These are phyloP conservation scores for Phanerochaete sordida DNA, from an alignment of 768 basidiomycete genomes.

Conservation along the genomic window DNA sequence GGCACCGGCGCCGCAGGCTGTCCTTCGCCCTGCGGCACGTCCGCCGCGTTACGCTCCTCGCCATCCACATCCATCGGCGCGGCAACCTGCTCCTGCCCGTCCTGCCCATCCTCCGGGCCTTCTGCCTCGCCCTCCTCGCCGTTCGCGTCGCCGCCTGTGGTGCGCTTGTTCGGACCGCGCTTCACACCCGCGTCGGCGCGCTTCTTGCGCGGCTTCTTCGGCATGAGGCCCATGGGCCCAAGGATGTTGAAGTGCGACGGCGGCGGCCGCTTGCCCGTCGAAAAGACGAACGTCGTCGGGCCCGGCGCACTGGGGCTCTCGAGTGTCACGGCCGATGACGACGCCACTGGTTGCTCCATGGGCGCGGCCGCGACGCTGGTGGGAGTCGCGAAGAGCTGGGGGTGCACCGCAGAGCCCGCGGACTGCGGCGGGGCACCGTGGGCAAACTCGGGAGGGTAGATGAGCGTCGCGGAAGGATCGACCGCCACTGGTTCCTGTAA, in stretches of 20 bases:
- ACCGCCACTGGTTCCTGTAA: not conserved
- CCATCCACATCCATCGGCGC: not conserved
- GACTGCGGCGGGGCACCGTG: not conserved
- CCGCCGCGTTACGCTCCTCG: not conserved
- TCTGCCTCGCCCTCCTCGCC: not conserved
- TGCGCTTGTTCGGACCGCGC: conserved; percentile 3
- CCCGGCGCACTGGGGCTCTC: not conserved
- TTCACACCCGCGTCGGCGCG: conserved; percentile 2
- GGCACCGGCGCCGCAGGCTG: no score
- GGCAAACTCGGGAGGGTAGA: not conserved
- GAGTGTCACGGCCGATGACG: not conserved
- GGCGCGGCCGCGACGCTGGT: no score
- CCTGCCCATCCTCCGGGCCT: not conserved
- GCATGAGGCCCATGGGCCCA: not conserved
- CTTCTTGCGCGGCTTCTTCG: conserved; percentile 3
- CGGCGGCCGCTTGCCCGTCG: not conserved
- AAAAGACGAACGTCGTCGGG: not conserved
- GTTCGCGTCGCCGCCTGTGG: not conserved
- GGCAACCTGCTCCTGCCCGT: not conserved
- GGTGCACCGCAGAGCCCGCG: no score
- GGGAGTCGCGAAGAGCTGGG: no score
- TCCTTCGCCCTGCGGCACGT: not conserved
- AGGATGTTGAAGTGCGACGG: not conserved
- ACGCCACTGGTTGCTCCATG: not conserved
- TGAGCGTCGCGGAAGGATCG: not conserved